A percentile compares a stretch with the other conserved stretches of the same genome.
Evolutionary conservation across 768 basidiomycete species (phyloP).

Genomic region (Artomyces pyxidatus): DNA sequence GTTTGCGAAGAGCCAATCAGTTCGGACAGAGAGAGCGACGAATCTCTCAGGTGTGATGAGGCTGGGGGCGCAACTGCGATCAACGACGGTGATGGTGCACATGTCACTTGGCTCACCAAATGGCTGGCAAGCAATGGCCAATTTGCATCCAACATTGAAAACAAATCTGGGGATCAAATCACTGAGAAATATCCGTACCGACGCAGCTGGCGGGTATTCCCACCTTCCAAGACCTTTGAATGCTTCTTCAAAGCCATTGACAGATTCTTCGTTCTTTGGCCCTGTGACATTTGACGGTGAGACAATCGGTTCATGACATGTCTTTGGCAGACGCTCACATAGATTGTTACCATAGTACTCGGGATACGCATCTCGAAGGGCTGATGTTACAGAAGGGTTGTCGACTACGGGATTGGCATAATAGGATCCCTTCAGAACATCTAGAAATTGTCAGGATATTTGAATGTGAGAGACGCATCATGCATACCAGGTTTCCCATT

Average conservation of each 20-base stretch:
- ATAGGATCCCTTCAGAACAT: conserved; percentile 86
- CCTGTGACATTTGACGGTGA: conserved; percentile 31
- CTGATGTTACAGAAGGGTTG: conserved; percentile 47
- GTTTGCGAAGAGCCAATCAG: conserved; percentile 74
- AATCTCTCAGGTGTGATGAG: conserved; percentile 55
- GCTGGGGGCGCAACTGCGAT: conserved; percentile 36
- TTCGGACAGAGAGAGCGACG: conserved; percentile 57
- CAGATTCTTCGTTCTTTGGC: conserved; percentile 45
- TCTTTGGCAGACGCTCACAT: conserved; percentile 41
- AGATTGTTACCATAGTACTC: conserved; percentile 89
- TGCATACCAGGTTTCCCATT: conserved; percentile 74
- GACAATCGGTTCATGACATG: background rate
- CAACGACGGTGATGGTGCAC: conserved; percentile 5
- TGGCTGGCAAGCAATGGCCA: conserved; percentile 85
- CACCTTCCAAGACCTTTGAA: conserved; percentile 82
- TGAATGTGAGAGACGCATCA: too few species aligned
- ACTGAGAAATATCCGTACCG: conserved; percentile 6
- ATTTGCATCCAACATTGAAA: conserved; percentile 70
- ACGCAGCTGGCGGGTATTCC: conserved; percentile 8
- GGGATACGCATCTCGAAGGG: conserved; percentile 49
- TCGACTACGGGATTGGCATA: conserved; percentile 85
- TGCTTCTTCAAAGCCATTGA: conserved; percentile 76
- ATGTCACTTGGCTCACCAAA: conserved; percentile 54
- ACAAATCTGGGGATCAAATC: conserved; percentile 47
- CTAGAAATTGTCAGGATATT: conserved; percentile 33